These are phyloP conservation scores for Paramyrothecium sp. DNA, from an alignment of 2,329 filamentous ascomycete species.

Conservation along the genomic window DNA sequence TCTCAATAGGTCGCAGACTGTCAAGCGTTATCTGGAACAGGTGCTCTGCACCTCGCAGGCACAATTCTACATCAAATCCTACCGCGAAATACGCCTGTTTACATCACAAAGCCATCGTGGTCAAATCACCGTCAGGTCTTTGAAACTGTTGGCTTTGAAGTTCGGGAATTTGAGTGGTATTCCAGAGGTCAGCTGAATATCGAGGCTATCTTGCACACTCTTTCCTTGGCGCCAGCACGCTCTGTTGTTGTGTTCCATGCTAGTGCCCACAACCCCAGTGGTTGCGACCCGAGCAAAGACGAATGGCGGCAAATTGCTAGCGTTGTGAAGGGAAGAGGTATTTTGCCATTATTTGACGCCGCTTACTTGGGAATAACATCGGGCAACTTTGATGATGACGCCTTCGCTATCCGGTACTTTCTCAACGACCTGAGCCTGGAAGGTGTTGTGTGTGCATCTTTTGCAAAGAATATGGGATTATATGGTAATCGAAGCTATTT, in stretches of 20 bases:
- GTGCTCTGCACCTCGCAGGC: conserved; percentile 33
- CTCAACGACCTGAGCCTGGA: conserved; percentile 37
- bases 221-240: conserved; percentile 20
- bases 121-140: conserved; percentile 38
- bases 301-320: conserved; percentile 21
- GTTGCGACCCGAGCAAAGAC: conserved; percentile 29
- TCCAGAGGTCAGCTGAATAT: conserved; percentile 28
- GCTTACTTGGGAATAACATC: conserved; percentile 21
- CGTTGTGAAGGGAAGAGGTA: conserved; percentile 6
- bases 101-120: conserved; percentile 40
- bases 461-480: conserved; percentile 58
- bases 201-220: conserved; percentile 20
- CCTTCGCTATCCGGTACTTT: conserved; percentile 17
- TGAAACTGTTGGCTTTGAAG: conserved; percentile 26
- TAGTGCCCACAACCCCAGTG: conserved; percentile 42
- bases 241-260: conserved; percentile 34
- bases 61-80: conserved; percentile 25
- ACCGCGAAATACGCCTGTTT: conserved; percentile 24
- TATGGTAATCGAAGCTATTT: no score
- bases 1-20: conserved; percentile 26
- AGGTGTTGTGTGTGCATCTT: conserved; percentile 57
- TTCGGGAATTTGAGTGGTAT: conserved; percentile 34
- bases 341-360: conserved; percentile 18
- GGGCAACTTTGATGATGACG: conserved; percentile 17
- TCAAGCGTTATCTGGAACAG: conserved; percentile 39